phyloP scores from a whole-genome alignment of 257 asterid genomes.

The Petunia secreta region DNA sequence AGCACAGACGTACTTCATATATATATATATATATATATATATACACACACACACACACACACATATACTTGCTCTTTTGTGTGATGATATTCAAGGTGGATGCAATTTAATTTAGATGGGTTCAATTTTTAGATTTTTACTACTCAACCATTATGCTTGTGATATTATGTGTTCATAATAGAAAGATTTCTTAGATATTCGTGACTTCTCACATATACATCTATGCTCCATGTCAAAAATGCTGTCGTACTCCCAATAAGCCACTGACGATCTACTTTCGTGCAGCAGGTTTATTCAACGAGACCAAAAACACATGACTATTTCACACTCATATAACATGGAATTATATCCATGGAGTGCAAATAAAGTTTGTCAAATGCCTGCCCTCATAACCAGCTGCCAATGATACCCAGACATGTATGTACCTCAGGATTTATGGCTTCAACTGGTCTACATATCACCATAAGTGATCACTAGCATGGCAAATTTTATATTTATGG shows the following conservation, averaged over 20 bases:
- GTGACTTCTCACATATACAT: too few species aligned
- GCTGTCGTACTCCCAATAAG: too few species aligned
- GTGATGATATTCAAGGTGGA: too few species aligned
- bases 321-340: not conserved
- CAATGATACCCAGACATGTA: not conserved
- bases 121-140: too few species aligned
- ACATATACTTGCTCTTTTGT: not conserved
- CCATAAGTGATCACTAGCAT: not conserved
- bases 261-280: not conserved
- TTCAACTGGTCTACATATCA: not conserved
- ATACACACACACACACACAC: too few species aligned
- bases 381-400: not conserved
- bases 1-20: not conserved
- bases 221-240: too few species aligned
- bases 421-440: not conserved
- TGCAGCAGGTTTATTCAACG: not conserved
- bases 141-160: too few species aligned
- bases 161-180: too few species aligned
- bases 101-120: too few species aligned
- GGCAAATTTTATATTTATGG: not conserved
- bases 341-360: not conserved
- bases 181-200: too few species aligned
- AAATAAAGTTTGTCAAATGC: not conserved
- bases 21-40: too few species aligned
- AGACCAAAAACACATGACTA: not conserved